These are phyloP conservation scores for Cladosporium halotolerans DNA, from an alignment of 2,329 filamentous ascomycete species.

Conservation along the genomic window DNA sequence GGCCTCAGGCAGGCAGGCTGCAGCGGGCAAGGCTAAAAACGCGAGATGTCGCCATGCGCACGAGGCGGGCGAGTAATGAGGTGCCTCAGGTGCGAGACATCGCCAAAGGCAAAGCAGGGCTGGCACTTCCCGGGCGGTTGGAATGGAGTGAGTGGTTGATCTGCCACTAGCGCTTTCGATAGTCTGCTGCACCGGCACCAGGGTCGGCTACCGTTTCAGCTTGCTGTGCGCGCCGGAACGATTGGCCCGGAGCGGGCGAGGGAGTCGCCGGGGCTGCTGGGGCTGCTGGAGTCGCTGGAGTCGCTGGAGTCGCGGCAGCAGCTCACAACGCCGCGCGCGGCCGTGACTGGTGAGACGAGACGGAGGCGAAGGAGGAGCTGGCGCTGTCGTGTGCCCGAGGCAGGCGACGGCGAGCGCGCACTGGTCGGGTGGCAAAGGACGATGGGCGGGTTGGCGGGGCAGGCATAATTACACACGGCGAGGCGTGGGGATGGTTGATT, in stretches of 20 bases:
- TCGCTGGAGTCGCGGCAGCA: neutral
- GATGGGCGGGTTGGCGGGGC: too few species aligned
- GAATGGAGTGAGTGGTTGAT: slow-evolving; percentile 10
- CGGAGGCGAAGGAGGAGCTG: neutral
- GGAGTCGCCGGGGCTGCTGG: neutral
- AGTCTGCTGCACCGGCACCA: slow-evolving; percentile 7
- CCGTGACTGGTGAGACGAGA: slow-evolving; percentile 7
- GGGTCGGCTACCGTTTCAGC: slow-evolving; percentile 8
- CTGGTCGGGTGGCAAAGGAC: too few species aligned
- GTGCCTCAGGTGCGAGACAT: neutral
- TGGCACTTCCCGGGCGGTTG: slow-evolving; percentile 10
- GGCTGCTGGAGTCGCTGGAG: too few species aligned
- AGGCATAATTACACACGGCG: too few species aligned
- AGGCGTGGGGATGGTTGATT: slow-evolving; percentile 5
- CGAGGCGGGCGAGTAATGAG: slow-evolving; percentile 1
- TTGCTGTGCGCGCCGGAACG: slow-evolving; percentile 3
- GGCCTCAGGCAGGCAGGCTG: too few species aligned
- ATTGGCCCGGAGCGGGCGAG: slow-evolving; percentile 6
- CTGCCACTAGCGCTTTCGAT: slow-evolving; percentile 10
- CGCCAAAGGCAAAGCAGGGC: slow-evolving; percentile 8
- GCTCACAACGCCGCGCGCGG: neutral
- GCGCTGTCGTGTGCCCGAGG: slow-evolving; percentile 3
- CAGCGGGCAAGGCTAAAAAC: neutral
- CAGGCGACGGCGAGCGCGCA: neutral
- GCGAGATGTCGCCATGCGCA: slow-evolving; percentile 7